These are phyloP conservation scores for Aspergillus quadricinctus DNA, from an alignment of 2,329 filamentous ascomycete genomes.

Conservation along the genomic window DNA sequence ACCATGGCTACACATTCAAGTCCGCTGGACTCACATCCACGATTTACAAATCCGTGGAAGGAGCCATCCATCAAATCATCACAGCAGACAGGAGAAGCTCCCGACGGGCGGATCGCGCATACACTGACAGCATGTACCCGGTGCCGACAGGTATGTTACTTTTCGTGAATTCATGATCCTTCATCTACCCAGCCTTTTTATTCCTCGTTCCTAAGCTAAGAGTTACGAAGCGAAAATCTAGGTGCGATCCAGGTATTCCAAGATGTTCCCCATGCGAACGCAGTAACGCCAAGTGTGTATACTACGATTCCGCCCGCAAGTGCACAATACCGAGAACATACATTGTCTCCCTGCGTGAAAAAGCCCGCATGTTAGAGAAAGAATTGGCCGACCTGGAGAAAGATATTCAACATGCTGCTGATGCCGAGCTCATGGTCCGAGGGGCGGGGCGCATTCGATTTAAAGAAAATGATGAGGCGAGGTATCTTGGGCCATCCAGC, in stretches of 20 bases:
- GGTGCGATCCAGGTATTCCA: constrained; percentile 89
- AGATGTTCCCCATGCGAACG: constrained; percentile 90
- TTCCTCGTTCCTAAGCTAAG: neutral
- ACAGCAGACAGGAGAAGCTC: constrained; percentile 25
- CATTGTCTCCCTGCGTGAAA: constrained; percentile 86
- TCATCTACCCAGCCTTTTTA: constrained; percentile 2
- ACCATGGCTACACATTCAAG: constrained; percentile 19
- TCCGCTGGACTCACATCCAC: constrained; percentile 13
- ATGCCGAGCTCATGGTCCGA: constrained; percentile 79
- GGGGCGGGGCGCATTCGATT: constrained; percentile 81
- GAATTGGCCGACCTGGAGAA: constrained; percentile 76
- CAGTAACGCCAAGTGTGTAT: constrained; percentile 87
- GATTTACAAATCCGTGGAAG: constrained; percentile 24
- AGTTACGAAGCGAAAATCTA: constrained; percentile 74
- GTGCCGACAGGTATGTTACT: constrained; percentile 44
- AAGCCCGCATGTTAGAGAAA: constrained; percentile 73
- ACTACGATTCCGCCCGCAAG: constrained; percentile 85
- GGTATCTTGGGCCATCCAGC: constrained; percentile 89
- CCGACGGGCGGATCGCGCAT: constrained; percentile 41
- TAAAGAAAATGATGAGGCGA: constrained; percentile 78
- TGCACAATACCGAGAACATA: constrained; percentile 85
- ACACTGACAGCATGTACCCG: constrained; percentile 48
- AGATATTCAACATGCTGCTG: constrained; percentile 66
- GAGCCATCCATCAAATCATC: constrained; percentile 24
- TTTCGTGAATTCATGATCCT: constrained; percentile 2